Evolutionary conservation across 164 flowering plant genomes (phyloP).

Genomic region (Litsea cubeba): DNA sequence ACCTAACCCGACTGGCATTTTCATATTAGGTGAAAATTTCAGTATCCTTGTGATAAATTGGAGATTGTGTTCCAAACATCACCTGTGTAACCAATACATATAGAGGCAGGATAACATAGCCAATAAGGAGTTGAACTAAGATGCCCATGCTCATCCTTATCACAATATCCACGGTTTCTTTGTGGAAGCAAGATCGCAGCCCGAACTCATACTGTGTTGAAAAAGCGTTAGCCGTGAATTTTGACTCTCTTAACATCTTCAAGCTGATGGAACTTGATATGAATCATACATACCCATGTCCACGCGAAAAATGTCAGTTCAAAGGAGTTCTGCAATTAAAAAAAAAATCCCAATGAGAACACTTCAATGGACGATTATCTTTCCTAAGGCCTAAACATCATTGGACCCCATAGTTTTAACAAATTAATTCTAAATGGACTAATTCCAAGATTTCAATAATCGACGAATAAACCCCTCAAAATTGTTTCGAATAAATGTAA

Average conservation of each 20-base stretch:
- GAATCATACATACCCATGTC: slow-evolving; percentile 47
- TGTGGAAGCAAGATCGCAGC: slow-evolving; percentile 51
- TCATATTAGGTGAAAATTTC: too few species aligned
- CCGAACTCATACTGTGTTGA: slow-evolving; percentile 51
- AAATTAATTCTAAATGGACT: too few species aligned
- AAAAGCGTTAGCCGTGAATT: neutral
- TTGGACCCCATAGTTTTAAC: too few species aligned
- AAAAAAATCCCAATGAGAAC: neutral
- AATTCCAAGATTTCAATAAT: too few species aligned
- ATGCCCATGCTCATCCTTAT: slow-evolving; percentile 43
- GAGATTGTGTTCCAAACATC: neutral
- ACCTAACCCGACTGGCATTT: too few species aligned
- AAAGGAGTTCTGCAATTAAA: slow-evolving; percentile 56
- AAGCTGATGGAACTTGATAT: neutral
- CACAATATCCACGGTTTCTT: slow-evolving; percentile 30
- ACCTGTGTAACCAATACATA: slow-evolving; percentile 73
- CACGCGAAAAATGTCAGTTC: slow-evolving; percentile 63
- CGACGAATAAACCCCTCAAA: too few species aligned
- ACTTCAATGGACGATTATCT: neutral
- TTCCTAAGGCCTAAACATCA: too few species aligned
- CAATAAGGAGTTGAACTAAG: slow-evolving; percentile 52
- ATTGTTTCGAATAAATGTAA: too few species aligned
- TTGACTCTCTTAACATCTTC: neutral
- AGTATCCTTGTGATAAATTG: too few species aligned
- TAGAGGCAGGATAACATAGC: slow-evolving; percentile 62